A percentile compares a stretch with the other conserved stretches of the same genome.
Conservation (phyloP, 495 filamentous ascomycete species). For the Neurospora sp. region DNA sequence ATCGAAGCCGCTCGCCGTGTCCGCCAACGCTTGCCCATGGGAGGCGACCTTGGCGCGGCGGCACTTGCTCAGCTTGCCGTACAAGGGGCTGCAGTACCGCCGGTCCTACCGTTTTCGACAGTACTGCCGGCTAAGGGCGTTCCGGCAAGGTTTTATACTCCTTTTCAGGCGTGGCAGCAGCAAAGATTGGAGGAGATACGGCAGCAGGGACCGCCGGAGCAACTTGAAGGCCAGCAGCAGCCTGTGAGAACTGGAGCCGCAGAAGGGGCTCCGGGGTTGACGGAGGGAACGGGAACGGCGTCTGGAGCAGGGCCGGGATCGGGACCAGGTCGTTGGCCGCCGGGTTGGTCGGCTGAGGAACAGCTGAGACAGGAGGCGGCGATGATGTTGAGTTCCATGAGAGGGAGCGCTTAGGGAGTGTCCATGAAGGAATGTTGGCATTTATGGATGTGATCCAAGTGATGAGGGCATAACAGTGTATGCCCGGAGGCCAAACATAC, state of each 20-base stretch:
- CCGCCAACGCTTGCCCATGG: neutral
- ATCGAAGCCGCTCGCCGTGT: neutral
- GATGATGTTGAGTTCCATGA: conserved; percentile 10
- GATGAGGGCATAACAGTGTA: neutral
- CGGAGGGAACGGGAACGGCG: too few relatives aligned
- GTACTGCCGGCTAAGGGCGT: neutral
- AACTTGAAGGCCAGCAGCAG: neutral
- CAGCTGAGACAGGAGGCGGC: conserved; percentile 18
- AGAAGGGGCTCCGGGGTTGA: too few relatives aligned
- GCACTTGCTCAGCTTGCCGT: neutral
- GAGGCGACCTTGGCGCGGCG: neutral
- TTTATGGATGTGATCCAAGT: neutral
- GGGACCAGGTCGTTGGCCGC: neutral
- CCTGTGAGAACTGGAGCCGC: neutral
- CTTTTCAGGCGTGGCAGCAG: neutral
- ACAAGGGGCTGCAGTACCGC: neutral
- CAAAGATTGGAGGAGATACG: neutral
- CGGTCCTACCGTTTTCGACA: neutral
- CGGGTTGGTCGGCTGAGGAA: conserved; percentile 12
- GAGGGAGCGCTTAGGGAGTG: conserved; percentile 1
- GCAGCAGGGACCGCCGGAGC: neutral
- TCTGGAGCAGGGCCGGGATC: too few relatives aligned
- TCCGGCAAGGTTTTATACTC: neutral
- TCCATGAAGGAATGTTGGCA: neutral
- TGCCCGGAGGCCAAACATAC: too few relatives aligned